These are phyloP conservation scores for Acidiella bohemica DNA, from an alignment of 495 filamentous ascomycete genomes.

Conservation along the genomic window DNA sequence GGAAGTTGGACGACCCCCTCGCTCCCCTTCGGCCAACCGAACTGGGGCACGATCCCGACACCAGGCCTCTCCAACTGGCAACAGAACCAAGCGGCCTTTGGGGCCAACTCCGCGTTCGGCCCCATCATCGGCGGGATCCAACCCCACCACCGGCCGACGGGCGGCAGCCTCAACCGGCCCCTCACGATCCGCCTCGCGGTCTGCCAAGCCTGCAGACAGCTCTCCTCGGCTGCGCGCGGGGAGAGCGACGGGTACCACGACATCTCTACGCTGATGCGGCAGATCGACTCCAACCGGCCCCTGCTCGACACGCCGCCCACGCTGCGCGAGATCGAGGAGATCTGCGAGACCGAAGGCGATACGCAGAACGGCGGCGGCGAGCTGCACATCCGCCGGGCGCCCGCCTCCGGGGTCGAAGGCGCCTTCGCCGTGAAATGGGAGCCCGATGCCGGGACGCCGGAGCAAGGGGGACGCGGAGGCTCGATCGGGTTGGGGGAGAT, in stretches of 20 bases:
- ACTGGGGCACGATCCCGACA: conserved; percentile 19
- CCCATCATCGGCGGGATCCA: conserved; percentile 23
- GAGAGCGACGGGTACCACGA: conserved; percentile 47
- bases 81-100: conserved; percentile 36
- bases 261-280: conserved; percentile 48
- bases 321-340: conserved; percentile 65
- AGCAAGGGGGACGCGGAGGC: conserved; percentile 8
- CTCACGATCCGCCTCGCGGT: conserved; percentile 44
- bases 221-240: conserved; percentile 32
- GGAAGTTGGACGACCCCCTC: conserved; percentile 25
- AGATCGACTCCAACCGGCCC: conserved; percentile 48
- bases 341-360: conserved; percentile 85
- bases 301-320: conserved; percentile 44
- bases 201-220: conserved; percentile 46
- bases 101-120: conserved; percentile 36
- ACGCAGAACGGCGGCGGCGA: conserved; percentile 74
- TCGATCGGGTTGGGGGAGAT: conserved; percentile 27
- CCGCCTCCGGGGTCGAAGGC: conserved; percentile 30
- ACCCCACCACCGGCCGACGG: conserved; percentile 4
- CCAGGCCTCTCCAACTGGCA: conserved; percentile 34
- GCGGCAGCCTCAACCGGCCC: conserved; percentile 33
- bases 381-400: conserved; percentile 49
- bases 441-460: conserved; percentile 23
- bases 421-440: conserved; percentile 49
- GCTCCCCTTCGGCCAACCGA: conserved; percentile 12